Evolutionary conservation across 2,329 filamentous ascomycete genomes (phyloP).

Genomic region (Diaporthe sp.): DNA sequence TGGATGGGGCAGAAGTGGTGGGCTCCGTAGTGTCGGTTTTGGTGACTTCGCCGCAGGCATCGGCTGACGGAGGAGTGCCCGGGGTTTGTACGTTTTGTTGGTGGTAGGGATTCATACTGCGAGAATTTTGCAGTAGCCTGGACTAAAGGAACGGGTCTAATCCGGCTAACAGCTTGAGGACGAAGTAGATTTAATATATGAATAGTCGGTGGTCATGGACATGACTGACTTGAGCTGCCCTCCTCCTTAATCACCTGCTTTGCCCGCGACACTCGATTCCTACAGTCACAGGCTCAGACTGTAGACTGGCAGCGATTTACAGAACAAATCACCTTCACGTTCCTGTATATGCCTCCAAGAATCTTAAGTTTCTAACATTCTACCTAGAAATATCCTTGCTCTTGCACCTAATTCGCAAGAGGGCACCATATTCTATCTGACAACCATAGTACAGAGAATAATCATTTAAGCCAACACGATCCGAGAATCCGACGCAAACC

Average conservation of each 20-base stretch:
- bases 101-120: not conserved
- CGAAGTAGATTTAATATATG: not conserved
- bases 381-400: too few species aligned
- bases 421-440: not conserved
- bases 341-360: not conserved
- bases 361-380: too few species aligned
- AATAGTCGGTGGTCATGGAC: not conserved
- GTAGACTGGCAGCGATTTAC: accelerated
- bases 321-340: too few species aligned
- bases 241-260: not conserved
- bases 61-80: not conserved
- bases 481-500: not conserved
- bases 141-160: accelerated
- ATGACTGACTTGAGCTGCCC: not conserved
- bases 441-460: not conserved
- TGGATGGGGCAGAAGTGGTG: not conserved
- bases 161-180: too few species aligned
- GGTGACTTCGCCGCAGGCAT: not conserved
- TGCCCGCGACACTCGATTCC: not conserved
- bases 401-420: not conserved
- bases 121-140: not conserved
- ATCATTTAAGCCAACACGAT: too few species aligned
- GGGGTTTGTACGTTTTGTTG: not conserved
- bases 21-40: not conserved
- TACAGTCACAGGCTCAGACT: not conserved